A percentile compares a stretch with the other conserved stretches of the same genome.
phyloP scores from a whole-genome alignment of 352 stramenopile genomes.

The Pythium oligandrum region DNA sequence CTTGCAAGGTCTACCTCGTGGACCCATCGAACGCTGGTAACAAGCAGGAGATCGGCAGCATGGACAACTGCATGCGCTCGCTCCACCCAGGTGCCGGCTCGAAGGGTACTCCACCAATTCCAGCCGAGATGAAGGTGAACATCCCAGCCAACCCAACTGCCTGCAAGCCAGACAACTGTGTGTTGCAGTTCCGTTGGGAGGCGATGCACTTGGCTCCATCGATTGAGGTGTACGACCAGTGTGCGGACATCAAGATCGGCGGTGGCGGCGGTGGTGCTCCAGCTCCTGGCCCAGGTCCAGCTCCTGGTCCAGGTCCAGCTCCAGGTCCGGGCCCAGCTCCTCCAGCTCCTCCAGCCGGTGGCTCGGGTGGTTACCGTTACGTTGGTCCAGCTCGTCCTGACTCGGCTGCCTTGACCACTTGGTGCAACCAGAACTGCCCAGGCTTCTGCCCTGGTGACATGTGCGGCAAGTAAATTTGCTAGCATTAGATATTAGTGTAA shows the following conservation, averaged over 20 bases:
- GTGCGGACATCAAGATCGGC: slow-evolving; percentile 3
- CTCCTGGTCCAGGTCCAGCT: no score
- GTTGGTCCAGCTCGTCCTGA: no score
- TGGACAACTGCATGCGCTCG: slow-evolving; percentile 7
- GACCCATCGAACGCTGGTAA: background rate
- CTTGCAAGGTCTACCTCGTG: slow-evolving; percentile 2
- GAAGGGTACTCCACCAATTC: slow-evolving; percentile 1
- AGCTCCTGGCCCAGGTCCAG: background rate
- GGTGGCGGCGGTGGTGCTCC: background rate
- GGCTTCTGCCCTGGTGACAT: no score
- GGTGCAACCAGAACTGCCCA: no score
- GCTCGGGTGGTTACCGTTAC: no score
- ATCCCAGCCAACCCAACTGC: background rate
- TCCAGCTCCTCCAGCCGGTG: no score
- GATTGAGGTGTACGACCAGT: slow-evolving; percentile 1
- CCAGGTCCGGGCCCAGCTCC: no score
- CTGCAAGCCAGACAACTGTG: slow-evolving; percentile 1
- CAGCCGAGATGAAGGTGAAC: slow-evolving; percentile 4
- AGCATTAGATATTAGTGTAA: no score
- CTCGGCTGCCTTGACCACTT: no score
- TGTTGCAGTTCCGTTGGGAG: no score
- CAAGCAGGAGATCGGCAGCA: background rate
- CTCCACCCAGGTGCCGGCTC: slow-evolving; percentile 1
- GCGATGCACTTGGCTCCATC: slow-evolving; percentile 1
- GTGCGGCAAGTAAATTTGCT: no score